Conservation (phyloP, 805 yeast species). For the Lachancea lanzarotensis region DNA sequence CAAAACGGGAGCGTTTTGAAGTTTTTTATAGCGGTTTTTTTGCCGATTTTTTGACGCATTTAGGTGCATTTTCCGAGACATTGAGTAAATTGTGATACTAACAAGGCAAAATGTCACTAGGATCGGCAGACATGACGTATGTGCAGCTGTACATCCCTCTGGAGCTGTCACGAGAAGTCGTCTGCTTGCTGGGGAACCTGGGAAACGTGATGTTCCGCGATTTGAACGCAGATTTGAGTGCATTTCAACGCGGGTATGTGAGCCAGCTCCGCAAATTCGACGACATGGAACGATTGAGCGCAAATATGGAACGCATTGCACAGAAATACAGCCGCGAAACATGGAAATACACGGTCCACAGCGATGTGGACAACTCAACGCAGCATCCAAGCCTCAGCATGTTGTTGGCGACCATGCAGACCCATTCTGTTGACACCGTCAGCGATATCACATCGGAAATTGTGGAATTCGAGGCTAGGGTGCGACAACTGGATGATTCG, state of each 20-base stretch:
- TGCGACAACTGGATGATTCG: conserved; percentile 65
- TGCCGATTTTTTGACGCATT: not conserved
- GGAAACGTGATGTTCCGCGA: conserved; percentile 86
- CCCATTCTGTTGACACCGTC: conserved; percentile 32
- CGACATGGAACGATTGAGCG: conserved; percentile 71
- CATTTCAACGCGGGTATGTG: conserved; percentile 88
- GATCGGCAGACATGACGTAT: conserved; percentile 96
- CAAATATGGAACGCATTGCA: conserved; percentile 44
- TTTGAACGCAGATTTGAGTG: conserved; percentile 69
- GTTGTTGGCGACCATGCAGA: conserved; percentile 19
- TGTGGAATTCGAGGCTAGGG: conserved; percentile 62
- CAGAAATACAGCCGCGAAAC: conserved; percentile 37
- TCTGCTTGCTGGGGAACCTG: conserved; percentile 77
- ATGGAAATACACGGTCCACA: conserved; percentile 33
- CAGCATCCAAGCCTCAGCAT: conserved; percentile 16
- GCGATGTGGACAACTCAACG: conserved; percentile 21
- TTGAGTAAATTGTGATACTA: not conserved
- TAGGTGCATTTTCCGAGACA: not conserved
- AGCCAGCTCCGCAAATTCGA: conserved; percentile 77
- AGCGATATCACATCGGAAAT: conserved; percentile 63
- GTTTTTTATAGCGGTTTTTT: not conserved
- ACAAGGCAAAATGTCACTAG: conserved; percentile 1
- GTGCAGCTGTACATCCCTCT: conserved; percentile 82
- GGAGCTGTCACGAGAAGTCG: conserved; percentile 80
- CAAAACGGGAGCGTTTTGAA: not conserved